Conservation (phyloP, 805 yeast species). For the Sungouiella thailandica region DNA sequence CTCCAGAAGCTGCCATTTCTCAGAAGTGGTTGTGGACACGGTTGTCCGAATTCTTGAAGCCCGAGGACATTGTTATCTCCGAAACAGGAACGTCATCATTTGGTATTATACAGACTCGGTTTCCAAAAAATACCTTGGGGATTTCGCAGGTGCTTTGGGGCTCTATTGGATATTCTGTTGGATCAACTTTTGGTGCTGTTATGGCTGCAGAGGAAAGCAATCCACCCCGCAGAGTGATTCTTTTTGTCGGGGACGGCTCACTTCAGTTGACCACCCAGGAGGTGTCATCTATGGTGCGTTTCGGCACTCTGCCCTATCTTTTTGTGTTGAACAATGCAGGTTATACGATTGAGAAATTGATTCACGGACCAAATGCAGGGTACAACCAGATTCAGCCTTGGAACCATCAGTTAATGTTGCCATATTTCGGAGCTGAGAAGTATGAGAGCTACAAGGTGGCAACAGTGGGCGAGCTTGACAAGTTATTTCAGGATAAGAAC, state of each 20-base stretch:
- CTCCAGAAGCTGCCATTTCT: constrained; percentile 23
- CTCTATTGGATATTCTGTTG: constrained; percentile 67
- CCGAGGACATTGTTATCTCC: constrained; percentile 62
- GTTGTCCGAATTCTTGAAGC: constrained; percentile 55
- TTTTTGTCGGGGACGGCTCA: constrained; percentile 75
- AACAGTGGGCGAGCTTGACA: constrained; percentile 55
- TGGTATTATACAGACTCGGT: constrained; percentile 62
- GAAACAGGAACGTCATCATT: constrained; percentile 77
- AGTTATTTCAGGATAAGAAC: constrained; percentile 39
- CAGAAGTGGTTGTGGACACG: constrained; percentile 70
- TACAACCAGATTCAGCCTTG: constrained; percentile 67
- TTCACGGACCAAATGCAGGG: constrained; percentile 61
- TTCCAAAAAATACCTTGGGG: constrained; percentile 59
- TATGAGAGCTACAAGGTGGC: constrained; percentile 52
- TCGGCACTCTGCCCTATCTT: constrained; percentile 63
- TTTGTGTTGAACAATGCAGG: constrained; percentile 69
- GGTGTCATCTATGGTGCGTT: constrained; percentile 63
- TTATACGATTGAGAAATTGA: constrained; percentile 70
- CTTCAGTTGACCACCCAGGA: constrained; percentile 72
- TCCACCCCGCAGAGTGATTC: constrained; percentile 55
- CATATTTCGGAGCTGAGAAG: constrained; percentile 54
- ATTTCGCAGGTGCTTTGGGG: constrained; percentile 77
- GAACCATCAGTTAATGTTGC: constrained; percentile 57
- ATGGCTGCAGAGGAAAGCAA: constrained; percentile 63
- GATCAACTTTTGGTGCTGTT: constrained; percentile 64